These are phyloP conservation scores for Closterium sp. DNA, from an alignment of 139 green algal species.

Conservation along the genomic window DNA sequence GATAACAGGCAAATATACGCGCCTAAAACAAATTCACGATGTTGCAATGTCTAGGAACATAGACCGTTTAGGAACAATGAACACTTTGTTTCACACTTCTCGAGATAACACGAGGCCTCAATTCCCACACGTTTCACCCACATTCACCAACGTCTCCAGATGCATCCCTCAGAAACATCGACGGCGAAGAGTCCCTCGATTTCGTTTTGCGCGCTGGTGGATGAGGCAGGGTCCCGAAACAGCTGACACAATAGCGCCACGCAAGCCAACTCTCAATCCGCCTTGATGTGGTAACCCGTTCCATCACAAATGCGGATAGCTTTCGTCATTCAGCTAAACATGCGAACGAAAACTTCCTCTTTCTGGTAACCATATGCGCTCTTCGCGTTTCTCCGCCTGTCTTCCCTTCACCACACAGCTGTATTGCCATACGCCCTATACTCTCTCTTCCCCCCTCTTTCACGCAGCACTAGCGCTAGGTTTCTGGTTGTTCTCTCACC, in stretches of 20 bases:
- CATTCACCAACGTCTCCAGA: neutral
- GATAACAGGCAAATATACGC: too few species aligned
- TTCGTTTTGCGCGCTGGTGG: neutral
- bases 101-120: too few species aligned
- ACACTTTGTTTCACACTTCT: too few species aligned
- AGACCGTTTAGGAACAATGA: too few species aligned
- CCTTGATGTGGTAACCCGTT: neutral
- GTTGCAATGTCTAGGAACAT: too few species aligned
- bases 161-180: neutral
- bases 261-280: neutral
- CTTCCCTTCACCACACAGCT: too few species aligned
- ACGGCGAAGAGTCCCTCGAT: neutral
- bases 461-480: neutral
- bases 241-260: neutral
- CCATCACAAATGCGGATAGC: too few species aligned
- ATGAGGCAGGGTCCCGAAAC: neutral
- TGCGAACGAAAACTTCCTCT: neutral
- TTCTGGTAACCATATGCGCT: neutral
- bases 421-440: neutral
- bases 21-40: too few species aligned
- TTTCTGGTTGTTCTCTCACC: neutral
- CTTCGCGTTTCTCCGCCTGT: neutral
- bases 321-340: neutral
- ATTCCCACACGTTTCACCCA: neutral
- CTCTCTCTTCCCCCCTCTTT: neutral